Base-by-base conservation (phyloP, 2,329 filamentous ascomycete species). In the Elsinoe perseae region DNA sequence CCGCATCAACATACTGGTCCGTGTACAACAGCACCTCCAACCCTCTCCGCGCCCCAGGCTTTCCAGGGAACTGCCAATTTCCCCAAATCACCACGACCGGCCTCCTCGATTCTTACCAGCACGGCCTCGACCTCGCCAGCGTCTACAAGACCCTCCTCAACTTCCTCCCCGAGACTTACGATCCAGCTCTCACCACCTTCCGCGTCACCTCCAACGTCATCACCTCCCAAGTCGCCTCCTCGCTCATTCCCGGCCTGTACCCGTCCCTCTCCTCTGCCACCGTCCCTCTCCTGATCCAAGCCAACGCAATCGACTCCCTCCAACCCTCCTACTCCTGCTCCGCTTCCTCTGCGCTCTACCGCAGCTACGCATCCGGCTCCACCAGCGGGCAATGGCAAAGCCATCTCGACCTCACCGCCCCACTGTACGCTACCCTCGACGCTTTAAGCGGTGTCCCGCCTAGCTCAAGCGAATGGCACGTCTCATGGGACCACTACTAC, bases 161-260 rank as follows among this genome's bases (percentile, higher is more conserved):
- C 1, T 87, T 92, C 67, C 72, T 93, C 1, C 87, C 87, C 0
- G 59, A 67, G 4, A 70, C 72, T 2, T 69, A 76, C 34, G 57
- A 72, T 27, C 62, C 69, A 10, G 66, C 76, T 25, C 74, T 73
- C 14, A 75, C 87, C 30, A 70, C 69, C 50, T 92, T 85, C 69
- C 79, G 87, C 54, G 87, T 92, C 9, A 91, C 88, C 0, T 87
- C 87, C 67, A 93, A 93, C 69, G 77, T 83, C 52, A 92, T 95
- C 65, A 93, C 89, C 1, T 86, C 81, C 64, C 86, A 93, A 69
- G 87, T 92, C 14, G 86, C 85, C 9, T 80, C 84, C 56, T 88
- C 89, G 80, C 69, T 92, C 5, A 77, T 89, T 56, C 74, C 78
- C 56, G 88, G 85, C 57, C 89, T 89, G 83, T 86, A 81, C 70